phyloP scores from a whole-genome alignment of 139 green algal species.

The Chlamydomonas asymmetrica region DNA sequence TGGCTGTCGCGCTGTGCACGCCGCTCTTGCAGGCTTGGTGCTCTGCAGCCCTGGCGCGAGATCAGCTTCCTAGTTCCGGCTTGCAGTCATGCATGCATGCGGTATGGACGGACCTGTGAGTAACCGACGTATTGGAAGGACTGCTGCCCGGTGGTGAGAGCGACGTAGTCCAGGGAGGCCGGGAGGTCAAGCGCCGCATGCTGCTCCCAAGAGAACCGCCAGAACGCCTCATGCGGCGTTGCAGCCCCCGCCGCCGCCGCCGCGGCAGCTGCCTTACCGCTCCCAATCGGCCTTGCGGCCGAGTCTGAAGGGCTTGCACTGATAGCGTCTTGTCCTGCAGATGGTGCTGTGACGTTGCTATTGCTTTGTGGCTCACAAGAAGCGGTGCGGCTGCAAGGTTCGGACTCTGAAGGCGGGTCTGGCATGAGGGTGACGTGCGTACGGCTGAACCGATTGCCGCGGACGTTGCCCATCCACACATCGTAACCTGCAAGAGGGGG shows the following conservation, averaged over 20 bases:
- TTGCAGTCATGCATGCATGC: slow-evolving; percentile 29
- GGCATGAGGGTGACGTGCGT: slow-evolving; percentile 56
- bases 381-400: too few relatives aligned
- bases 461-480: slow-evolving; percentile 58
- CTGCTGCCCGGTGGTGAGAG: slow-evolving; percentile 23
- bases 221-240: slow-evolving; percentile 40
- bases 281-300: too few relatives aligned
- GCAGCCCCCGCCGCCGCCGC: too few relatives aligned
- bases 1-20: too few relatives aligned
- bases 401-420: background rate
- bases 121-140: slow-evolving; percentile 38
- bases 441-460: slow-evolving; percentile 60
- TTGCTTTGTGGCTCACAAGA: too few relatives aligned
- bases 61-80: background rate
- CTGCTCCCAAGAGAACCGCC: slow-evolving; percentile 64
- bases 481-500: slow-evolving; percentile 25
- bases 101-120: slow-evolving; percentile 24
- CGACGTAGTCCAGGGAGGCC: slow-evolving; percentile 43
- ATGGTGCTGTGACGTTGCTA: too few relatives aligned
- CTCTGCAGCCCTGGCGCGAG: too few relatives aligned
- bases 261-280: background rate
- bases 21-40: too few relatives aligned
- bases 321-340: too few relatives aligned
- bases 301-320: too few relatives aligned
- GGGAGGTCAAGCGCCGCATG: slow-evolving; percentile 65